Evolutionary conservation across 2,329 filamentous ascomycete species (phyloP).

Genomic region (Pseudonectria foliicola): DNA sequence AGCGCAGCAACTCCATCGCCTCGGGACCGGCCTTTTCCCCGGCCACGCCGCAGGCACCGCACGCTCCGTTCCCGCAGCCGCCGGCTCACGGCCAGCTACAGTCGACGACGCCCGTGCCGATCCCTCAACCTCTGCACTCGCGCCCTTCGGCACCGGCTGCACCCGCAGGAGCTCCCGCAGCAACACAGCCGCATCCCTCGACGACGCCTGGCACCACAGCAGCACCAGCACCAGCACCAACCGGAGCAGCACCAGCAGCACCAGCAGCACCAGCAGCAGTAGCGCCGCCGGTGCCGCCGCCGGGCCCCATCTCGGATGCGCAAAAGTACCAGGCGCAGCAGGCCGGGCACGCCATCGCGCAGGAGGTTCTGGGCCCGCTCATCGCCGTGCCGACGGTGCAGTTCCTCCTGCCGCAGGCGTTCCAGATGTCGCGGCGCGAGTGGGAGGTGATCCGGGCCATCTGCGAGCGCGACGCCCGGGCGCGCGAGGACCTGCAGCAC

Average conservation of each 20-base stretch:
- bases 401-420: slow-evolving; percentile 63
- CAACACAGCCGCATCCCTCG: neutral
- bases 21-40: slow-evolving; percentile 48
- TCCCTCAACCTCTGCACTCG: slow-evolving; percentile 27
- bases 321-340: slow-evolving; percentile 37
- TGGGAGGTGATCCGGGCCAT: slow-evolving; percentile 67
- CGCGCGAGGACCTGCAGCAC: slow-evolving; percentile 54
- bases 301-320: slow-evolving; percentile 24
- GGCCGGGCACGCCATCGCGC: slow-evolving; percentile 50
- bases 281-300: slow-evolving; percentile 13
- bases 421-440: slow-evolving; percentile 61
- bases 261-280: slow-evolving; percentile 6
- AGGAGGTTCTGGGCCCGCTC: slow-evolving; percentile 56
- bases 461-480: slow-evolving; percentile 56
- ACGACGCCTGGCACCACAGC: neutral
- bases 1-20: slow-evolving; percentile 40
- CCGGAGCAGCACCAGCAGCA: slow-evolving; percentile 2
- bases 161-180: too few relatives aligned
- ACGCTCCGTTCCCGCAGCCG: slow-evolving; percentile 27
- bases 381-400: slow-evolving; percentile 58
- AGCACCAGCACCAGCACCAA: too few relatives aligned
- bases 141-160: slow-evolving; percentile 4
- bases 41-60: slow-evolving; percentile 34
- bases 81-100: slow-evolving; percentile 26
- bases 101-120: slow-evolving; percentile 29